A percentile compares a stretch with the other conserved stretches of the same genome.
Conservation (phyloP, 768 basidiomycete genomes). For the Auriscalpium vulgare region DNA sequence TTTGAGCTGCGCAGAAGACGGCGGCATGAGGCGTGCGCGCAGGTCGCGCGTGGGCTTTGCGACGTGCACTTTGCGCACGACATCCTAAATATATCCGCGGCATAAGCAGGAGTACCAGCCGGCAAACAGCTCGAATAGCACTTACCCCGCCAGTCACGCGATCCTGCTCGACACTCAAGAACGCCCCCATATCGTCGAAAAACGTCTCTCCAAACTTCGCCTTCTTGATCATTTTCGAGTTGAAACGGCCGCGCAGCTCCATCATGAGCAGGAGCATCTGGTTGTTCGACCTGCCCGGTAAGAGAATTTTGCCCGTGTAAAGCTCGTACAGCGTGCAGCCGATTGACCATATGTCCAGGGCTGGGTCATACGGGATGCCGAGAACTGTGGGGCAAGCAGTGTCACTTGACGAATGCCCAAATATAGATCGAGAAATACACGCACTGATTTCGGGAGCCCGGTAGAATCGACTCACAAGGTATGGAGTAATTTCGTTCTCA, state of each 20-base stretch:
- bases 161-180: slow-evolving; percentile 77
- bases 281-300: slow-evolving; percentile 94
- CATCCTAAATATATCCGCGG: slow-evolving; percentile 46
- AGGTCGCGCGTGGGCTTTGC: slow-evolving; percentile 80
- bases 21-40: slow-evolving; percentile 73
- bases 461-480: slow-evolving; percentile 95
- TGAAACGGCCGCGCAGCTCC: slow-evolving; percentile 94
- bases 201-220: slow-evolving; percentile 87
- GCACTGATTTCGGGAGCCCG: slow-evolving; percentile 97
- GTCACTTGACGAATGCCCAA: slow-evolving; percentile 4
- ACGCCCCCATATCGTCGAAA: slow-evolving; percentile 89
- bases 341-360: slow-evolving; percentile 94
- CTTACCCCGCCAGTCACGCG: slow-evolving; percentile 77
- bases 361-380: slow-evolving; percentile 88
- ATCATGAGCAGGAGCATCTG: slow-evolving; percentile 98
- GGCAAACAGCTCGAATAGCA: slow-evolving; percentile 16
- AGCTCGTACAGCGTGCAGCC: slow-evolving; percentile 96
- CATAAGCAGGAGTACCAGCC: slow-evolving; percentile 11
- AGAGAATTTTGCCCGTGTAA: slow-evolving; percentile 94
- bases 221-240: slow-evolving; percentile 89
- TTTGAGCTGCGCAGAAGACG: slow-evolving; percentile 67
- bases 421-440: slow-evolving; percentile 19
- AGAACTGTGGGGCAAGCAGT: slow-evolving; percentile 51
- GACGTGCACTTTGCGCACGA: slow-evolving; percentile 72
- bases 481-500: slow-evolving; percentile 96